phyloP scores from a whole-genome alignment of 305 asterid genomes.

The Salvia sclarea region DNA sequence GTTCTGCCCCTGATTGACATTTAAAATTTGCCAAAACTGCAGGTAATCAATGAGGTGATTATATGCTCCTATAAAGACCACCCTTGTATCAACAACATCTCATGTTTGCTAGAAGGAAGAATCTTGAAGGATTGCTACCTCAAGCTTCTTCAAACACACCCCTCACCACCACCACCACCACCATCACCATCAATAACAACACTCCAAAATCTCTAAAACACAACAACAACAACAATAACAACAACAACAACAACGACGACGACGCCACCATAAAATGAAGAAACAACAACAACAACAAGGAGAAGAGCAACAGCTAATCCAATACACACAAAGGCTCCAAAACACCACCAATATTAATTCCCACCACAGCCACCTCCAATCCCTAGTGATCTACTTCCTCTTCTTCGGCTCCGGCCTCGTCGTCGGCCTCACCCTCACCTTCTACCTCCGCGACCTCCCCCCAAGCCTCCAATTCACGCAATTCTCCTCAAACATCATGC shows the following conservation, averaged over 20 bases:
- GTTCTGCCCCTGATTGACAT: too few relatives aligned
- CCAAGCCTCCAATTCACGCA: constrained; percentile 40
- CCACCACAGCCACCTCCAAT: constrained; percentile 42
- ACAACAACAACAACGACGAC: too few relatives aligned
- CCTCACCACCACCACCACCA: too few relatives aligned
- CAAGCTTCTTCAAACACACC: constrained; percentile 15
- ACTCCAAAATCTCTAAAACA: neutral
- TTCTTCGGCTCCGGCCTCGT: constrained; percentile 70
- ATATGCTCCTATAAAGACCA: too few relatives aligned
- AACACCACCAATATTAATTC: constrained; percentile 28
- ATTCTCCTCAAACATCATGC: constrained; percentile 26
- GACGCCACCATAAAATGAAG: constrained; percentile 12
- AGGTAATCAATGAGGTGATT: constrained; percentile 9
- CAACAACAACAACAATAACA: neutral
- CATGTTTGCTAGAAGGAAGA: neutral
- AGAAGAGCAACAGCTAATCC: constrained; percentile 37
- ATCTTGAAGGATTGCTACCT: constrained; percentile 8
- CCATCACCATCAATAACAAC: too few relatives aligned
- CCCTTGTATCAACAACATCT: neutral
- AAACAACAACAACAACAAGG: constrained; percentile 23
- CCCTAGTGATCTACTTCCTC: constrained; percentile 48
- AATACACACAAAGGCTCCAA: constrained; percentile 29
- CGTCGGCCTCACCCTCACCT: constrained; percentile 55
- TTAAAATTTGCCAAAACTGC: constrained; percentile 11
- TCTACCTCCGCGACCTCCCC: constrained; percentile 48